These are phyloP conservation scores for Wallacemonas sp. DNA, from an alignment of 208 protist genomes.

Conservation along the genomic window DNA sequence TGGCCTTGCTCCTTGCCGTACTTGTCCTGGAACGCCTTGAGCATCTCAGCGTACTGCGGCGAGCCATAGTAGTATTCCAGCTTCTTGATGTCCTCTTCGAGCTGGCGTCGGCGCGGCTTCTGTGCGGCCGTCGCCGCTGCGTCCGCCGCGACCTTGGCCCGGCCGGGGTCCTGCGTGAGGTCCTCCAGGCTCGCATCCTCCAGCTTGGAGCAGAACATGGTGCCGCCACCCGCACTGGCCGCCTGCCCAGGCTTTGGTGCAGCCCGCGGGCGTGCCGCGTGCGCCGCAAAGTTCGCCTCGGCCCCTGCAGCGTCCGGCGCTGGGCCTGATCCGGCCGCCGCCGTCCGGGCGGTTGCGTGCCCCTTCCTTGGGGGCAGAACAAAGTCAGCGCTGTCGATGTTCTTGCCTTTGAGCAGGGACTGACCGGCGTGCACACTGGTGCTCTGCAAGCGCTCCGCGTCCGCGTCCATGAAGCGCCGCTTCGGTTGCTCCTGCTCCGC, in stretches of 20 bases:
- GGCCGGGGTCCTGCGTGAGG: slow-evolving; percentile 10
- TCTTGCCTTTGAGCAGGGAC: slow-evolving; percentile 34
- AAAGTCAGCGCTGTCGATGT: slow-evolving; percentile 6
- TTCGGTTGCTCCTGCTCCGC: slow-evolving; percentile 14
- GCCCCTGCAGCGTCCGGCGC: not conserved
- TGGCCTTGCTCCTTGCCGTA: slow-evolving; percentile 32
- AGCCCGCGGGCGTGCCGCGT: not conserved
- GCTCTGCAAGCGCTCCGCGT: slow-evolving; percentile 51
- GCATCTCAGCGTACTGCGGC: slow-evolving; percentile 62
- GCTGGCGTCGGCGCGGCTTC: slow-evolving; percentile 31
- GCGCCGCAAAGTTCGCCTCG: slow-evolving; percentile 1
- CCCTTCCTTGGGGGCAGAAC: not conserved
- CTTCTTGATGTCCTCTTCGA: slow-evolving; percentile 76
- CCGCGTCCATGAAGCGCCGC: slow-evolving; percentile 51
- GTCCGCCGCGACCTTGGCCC: slow-evolving; percentile 18
- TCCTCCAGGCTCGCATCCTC: slow-evolving; percentile 31
- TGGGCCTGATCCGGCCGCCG: not conserved
- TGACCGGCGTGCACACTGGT: slow-evolving; percentile 77
- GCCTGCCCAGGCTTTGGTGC: not conserved
- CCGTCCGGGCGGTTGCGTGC: not conserved
- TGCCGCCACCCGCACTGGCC: slow-evolving; percentile 23
- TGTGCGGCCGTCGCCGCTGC: slow-evolving; percentile 17
- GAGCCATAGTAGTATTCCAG: slow-evolving; percentile 86
- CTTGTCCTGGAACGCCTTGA: slow-evolving; percentile 69
- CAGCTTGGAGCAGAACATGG: slow-evolving; percentile 31